phyloP scores from a whole-genome alignment of 768 basidiomycete species.

The Kwoniella botswanensis region DNA sequence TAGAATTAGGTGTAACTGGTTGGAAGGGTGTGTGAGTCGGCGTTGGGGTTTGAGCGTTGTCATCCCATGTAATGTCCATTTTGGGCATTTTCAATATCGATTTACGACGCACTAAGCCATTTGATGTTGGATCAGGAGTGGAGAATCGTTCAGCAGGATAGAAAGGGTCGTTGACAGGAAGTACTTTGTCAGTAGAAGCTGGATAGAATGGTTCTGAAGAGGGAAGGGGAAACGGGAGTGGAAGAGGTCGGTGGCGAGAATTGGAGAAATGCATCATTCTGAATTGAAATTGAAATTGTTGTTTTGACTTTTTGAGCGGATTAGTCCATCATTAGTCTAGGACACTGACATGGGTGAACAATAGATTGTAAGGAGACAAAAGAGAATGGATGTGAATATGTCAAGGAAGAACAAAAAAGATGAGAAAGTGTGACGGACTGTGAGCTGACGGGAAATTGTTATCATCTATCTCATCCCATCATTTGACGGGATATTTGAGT shows the following conservation, averaged over 20 bases:
- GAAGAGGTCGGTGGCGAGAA: not conserved
- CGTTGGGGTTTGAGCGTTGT: not conserved
- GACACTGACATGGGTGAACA: not conserved
- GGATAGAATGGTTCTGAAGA: constrained; percentile 1
- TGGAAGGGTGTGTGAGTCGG: not conserved
- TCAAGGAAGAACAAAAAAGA: not conserved
- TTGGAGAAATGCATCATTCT: not conserved
- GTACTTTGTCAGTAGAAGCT: not conserved
- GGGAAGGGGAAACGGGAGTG: not conserved
- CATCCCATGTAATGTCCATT: constrained; percentile 36
- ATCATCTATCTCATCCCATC: too few species aligned
- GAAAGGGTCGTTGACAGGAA: not conserved
- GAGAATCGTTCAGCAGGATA: not conserved
- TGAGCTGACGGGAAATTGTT: not conserved
- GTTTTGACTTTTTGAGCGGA: not conserved
- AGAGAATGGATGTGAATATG: not conserved
- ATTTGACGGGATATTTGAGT: too few species aligned
- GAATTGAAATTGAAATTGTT: not conserved
- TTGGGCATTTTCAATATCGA: constrained; percentile 18
- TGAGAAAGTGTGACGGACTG: not conserved
- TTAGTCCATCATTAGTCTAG: not conserved
- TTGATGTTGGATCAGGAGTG: constrained; percentile 1
- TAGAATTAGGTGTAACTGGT: not conserved
- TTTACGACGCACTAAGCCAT: constrained; percentile 1
- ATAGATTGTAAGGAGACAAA: not conserved